Evolutionary conservation across 202 grass and related monocot species (phyloP), one percentile per base, ranked within the genome.

Genomic region (Dendrocalamus latiflorus): DNA sequence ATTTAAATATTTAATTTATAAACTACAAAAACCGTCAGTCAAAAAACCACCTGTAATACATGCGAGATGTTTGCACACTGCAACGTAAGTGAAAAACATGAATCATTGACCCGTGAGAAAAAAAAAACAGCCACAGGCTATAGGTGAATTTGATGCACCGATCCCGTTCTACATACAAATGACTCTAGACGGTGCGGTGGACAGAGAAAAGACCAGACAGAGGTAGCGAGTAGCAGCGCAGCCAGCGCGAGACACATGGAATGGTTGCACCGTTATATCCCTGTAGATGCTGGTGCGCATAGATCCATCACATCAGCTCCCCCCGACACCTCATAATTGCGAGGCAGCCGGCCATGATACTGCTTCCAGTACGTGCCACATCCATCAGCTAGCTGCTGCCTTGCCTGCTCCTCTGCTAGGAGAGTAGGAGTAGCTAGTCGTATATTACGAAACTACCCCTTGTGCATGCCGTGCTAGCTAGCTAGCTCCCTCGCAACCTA

Each of bases 241-340:
- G 49, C 30, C 13, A 66, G 66, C 1, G 9, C 28, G 70, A 56
- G 76, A 81, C 70, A 77, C 4, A 41, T 69, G 26, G 39, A 81
- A 89, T 74, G 73, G 78, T 68, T 81, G 88, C 83, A 90, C 88
- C 88, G 88, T 90, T 90, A 73, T 76, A 53, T 78, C 83, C 59
- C 78, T 82, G 88, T 86, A 82, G 88, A 68, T 39, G 65, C 30
- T 37, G 34, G 49, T 20, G 59, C 25, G 59, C 67, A 72, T 63
- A 39, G 81, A 80, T 37, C 76, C 76, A 54, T 88, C 86, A 69
- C 86, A 84, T 88, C 83, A 16, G 21, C 49, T 66, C 59, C 12
- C 9, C 16, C n/a, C 42, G 42, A 43, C 42, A 41, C 48, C 22
- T n/a, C 81, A 77, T 82, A 82, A 87, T 87, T 87, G 65, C 65